Evolutionary conservation across 2,329 filamentous ascomycete genomes (phyloP).

Genomic region (Sphaceloma murrayae): DNA sequence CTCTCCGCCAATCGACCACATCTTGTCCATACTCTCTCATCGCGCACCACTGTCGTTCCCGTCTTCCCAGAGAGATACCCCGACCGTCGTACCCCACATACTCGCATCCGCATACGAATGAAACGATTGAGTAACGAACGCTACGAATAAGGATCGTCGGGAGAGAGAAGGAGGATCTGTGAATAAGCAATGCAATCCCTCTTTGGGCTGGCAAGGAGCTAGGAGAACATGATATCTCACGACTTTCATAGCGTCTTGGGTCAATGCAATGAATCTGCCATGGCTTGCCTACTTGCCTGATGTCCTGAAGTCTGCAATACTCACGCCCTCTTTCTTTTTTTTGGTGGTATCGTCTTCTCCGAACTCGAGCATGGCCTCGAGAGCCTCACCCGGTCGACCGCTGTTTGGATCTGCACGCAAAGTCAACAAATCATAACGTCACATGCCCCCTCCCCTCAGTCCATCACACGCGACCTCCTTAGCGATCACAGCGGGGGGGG

Average conservation of each 20-base stretch:
- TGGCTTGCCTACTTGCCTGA: neutral
- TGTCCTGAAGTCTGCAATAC: no score
- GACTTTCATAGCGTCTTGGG: neutral
- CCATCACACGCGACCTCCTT: no score
- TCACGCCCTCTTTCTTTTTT: no score
- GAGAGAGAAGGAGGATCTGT: conserved; percentile 1
- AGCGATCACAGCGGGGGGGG: no score
- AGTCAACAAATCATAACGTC: no score
- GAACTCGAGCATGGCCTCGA: no score
- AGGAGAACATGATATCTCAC: neutral
- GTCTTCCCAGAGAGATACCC: conserved; percentile 2
- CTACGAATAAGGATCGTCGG: neutral
- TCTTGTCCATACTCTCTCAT: conserved; percentile 5
- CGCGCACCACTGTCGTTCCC: conserved; percentile 1
- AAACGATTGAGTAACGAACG: conserved; percentile 1
- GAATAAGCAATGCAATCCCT: neutral
- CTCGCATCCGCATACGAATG: neutral
- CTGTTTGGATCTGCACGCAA: no score
- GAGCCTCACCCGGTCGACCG: no score
- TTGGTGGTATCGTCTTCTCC: no score
- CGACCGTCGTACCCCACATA: neutral
- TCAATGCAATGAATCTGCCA: neutral
- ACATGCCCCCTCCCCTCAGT: no score
- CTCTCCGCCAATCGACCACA: neutral
- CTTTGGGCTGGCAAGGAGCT: conserved; percentile 6